Evolutionary conservation across 495 filamentous ascomycete species (phyloP), one percentile per base, ranked within the genome.

Genomic region (Tuber indicum): DNA sequence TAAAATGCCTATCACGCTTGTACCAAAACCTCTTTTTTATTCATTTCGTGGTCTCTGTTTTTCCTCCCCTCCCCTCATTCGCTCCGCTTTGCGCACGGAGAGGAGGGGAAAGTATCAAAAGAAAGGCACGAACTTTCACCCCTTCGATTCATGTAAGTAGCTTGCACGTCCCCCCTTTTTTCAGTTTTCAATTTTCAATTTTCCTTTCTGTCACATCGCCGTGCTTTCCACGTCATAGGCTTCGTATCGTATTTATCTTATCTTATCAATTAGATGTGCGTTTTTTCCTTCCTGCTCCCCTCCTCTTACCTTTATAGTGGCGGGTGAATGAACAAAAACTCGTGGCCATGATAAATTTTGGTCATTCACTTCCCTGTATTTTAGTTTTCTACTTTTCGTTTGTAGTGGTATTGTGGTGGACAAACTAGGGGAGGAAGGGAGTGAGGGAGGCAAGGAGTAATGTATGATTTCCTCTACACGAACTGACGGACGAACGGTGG

Each of bases 211-310:
- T 14, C 52, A 62, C 19, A 36, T 66, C 32, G 58, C 16, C 26
- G 14, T 36, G 32, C 32, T 66, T 66, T 36, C 26, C 32, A 66
- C 58, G 58, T 66, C 58, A 36, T 66, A 36, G 58, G 58, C 58
- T 66, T 66, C 58, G 26, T 36, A 62, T 32, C 52, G 52, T 43
- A 43, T 42, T 8, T 62, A 66, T 66, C 58, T 36, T 36, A 66
- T 16, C 26, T 36, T 66, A 66, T 66, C 58, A 66, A 66, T 66
- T 66, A 66, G 58, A 66, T 66, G 58, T 66, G 52, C 26, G 58
- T 66, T 36, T 36, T 32, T 36, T 66, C 32, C 58, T 36, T 66
- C 52, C n/a, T 62, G 3, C 52, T 17, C 4, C 58, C 32, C 14
- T 36, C 58, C n/a, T 32, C n/a, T 36, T 7, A 66, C 58, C n/a